Base-by-base conservation (phyloP, 352 stramenopile genomes). In the Pythium aristosporum region DNA sequence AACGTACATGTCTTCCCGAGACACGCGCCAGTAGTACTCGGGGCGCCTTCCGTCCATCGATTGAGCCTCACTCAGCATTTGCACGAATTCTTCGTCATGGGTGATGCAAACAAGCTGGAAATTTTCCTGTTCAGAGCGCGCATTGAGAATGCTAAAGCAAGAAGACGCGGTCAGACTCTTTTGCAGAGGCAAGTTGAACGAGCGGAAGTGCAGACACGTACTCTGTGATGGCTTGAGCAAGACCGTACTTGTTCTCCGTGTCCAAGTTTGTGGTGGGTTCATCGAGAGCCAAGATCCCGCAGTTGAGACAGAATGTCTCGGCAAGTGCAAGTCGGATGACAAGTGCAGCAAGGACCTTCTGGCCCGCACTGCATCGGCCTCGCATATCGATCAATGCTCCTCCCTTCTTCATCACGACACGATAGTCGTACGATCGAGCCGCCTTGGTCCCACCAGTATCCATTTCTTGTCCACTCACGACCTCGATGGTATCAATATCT, bases 81-180 rank as follows among this genome's bases (percentile, higher is more conserved):
- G 84, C 43, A 96, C 87, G 61, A 95, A 96, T 36, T 94, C 94
- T 75, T 99, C 97, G 72, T 99, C 98, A 80, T 99, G 98, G 2
- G 98, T 99, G 76, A 99, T 99, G 50, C 98, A 92, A 32, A 99
- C 88, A 44, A 99, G 87, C 78, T 99, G 98, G 71, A 99, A 99
- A 75, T 99, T 99, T 57, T 93, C 85, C 76, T 99, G 97, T 25
- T 89, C 77, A 3, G 88, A 80, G 39, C 98, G 87, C 13, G 91
- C 90, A 43, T 94, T 97, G 61, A 99, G 88, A 62, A 99, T 98
- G 61, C 88, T 94, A 50, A 15, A 47, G 57, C 39, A 60, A 50
- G n/a, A 56, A 39, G 28, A 39, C 30, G 23, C 3, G 41, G 16
- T 49, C 10, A 53, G 41, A 18, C 36, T 15, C 18, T n/a, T 5